Conservation (phyloP, 208 protist genomes). For the Leishmania turanica region DNA sequence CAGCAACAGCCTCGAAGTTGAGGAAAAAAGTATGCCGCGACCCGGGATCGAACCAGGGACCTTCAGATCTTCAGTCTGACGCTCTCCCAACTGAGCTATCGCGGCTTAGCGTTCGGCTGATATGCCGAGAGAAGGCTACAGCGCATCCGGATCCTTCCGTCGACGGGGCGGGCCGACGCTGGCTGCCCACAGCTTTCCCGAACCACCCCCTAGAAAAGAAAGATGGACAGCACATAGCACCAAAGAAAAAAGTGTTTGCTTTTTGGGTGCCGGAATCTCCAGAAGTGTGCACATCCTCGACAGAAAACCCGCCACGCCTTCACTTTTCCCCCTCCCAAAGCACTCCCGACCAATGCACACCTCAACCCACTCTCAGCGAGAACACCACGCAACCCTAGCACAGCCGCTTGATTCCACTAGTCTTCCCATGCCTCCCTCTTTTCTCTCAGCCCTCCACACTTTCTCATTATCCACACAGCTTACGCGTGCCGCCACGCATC, state of each 20-base stretch:
- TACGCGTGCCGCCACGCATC: background rate
- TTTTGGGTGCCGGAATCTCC: background rate
- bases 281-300: background rate
- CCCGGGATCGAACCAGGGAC: conserved; percentile 90
- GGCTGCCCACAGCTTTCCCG: background rate
- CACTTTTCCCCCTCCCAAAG: background rate
- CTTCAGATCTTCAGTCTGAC: conserved; percentile 92
- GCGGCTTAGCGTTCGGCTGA: conserved; percentile 26
- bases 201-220: background rate
- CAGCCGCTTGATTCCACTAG: background rate
- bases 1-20: no score
- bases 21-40: conserved; percentile 71
- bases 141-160: no score
- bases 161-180: no score
- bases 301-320: background rate
- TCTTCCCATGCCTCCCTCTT: no score
- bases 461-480: background rate
- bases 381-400: background rate
- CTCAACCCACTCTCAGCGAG: background rate
- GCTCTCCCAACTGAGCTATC: conserved; percentile 92
- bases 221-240: background rate
- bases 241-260: background rate
- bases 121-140: background rate
- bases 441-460: background rate
- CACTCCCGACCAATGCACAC: background rate